Conservation (phyloP, 2,329 filamentous ascomycete genomes). For the Colletotrichum tropicicola region DNA sequence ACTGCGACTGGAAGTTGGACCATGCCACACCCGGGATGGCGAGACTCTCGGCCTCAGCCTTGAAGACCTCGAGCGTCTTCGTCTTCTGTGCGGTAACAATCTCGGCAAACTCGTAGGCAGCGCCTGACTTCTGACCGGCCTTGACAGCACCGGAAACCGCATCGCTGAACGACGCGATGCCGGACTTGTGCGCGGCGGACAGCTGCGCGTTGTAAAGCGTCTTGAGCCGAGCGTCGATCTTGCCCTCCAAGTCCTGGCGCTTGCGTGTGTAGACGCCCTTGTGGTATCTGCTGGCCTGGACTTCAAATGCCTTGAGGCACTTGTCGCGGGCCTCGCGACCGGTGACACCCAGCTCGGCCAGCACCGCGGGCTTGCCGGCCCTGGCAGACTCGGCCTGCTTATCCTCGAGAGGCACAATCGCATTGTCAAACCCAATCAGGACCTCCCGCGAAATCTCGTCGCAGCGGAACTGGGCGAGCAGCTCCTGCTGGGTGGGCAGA, state of each 20-base stretch:
- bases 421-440: conserved; percentile 81
- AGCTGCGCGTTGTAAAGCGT: conserved; percentile 89
- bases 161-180: conserved; percentile 85
- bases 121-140: conserved; percentile 89
- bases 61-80: conserved; percentile 78
- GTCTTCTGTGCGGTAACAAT: conserved; percentile 88
- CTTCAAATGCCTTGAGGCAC: conserved; percentile 85
- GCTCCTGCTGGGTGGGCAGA: conserved; percentile 94
- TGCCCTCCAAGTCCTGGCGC: conserved; percentile 82
- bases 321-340: conserved; percentile 78
- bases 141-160: conserved; percentile 90
- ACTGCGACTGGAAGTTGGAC: conserved; percentile 87
- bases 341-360: conserved; percentile 77
- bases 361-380: conserved; percentile 76
- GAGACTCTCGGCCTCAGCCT: conserved; percentile 77
- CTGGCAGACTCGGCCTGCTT: conserved; percentile 79
- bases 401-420: conserved; percentile 86
- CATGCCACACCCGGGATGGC: conserved; percentile 83
- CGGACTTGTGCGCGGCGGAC: conserved; percentile 86
- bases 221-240: conserved; percentile 90
- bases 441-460: conserved; percentile 96
- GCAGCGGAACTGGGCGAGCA: conserved; percentile 95
- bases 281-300: conserved; percentile 92
- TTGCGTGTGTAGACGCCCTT: conserved; percentile 94
- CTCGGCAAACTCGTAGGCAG: conserved; percentile 91